phyloP scores from a whole-genome alignment of 176 grass and related monocot species.

The Oryza glaberrima region DNA sequence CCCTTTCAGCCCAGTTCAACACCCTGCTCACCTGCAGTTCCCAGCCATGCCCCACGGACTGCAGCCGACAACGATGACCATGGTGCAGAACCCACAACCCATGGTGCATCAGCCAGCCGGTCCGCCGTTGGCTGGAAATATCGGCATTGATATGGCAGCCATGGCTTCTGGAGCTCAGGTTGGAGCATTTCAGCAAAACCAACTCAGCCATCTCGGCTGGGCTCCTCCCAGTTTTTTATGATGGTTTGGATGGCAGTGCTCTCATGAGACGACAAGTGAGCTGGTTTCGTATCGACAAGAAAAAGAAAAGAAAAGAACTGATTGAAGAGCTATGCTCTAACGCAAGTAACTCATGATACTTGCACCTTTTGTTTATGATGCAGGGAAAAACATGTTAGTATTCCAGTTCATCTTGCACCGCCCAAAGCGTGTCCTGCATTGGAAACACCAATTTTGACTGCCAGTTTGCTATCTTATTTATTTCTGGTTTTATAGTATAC shows the following conservation, averaged over 20 bases:
- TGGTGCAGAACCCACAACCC: slow-evolving; percentile 54
- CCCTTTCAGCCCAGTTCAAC: slow-evolving; percentile 52
- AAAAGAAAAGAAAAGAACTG: neutral
- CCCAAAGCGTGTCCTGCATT: neutral
- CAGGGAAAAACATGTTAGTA: slow-evolving; percentile 12
- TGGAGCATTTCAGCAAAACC: slow-evolving; percentile 67
- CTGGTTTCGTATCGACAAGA: neutral
- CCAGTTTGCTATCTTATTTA: neutral
- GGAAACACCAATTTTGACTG: slow-evolving; percentile 6
- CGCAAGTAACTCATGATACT: slow-evolving; percentile 26
- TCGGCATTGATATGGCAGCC: slow-evolving; percentile 55
- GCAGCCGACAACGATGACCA: slow-evolving; percentile 52
- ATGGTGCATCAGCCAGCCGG: slow-evolving; percentile 57
- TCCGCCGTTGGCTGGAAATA: slow-evolving; percentile 44
- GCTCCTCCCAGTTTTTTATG: slow-evolving; percentile 50
- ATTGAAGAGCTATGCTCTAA: slow-evolving; percentile 25
- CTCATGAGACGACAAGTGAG: neutral
- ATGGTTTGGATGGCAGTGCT: slow-evolving; percentile 36
- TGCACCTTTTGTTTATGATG: slow-evolving; percentile 24
- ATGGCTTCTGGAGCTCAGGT: slow-evolving; percentile 59
- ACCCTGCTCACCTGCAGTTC: slow-evolving; percentile 61
- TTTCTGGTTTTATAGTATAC: neutral
- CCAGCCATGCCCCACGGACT: slow-evolving; percentile 41
- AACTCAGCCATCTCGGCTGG: slow-evolving; percentile 62
- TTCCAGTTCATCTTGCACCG: slow-evolving; percentile 9